These are phyloP conservation scores for Coemansia sp. DNA, from an alignment of 192 early-diverging fungal genomes.

Conservation along the genomic window DNA sequence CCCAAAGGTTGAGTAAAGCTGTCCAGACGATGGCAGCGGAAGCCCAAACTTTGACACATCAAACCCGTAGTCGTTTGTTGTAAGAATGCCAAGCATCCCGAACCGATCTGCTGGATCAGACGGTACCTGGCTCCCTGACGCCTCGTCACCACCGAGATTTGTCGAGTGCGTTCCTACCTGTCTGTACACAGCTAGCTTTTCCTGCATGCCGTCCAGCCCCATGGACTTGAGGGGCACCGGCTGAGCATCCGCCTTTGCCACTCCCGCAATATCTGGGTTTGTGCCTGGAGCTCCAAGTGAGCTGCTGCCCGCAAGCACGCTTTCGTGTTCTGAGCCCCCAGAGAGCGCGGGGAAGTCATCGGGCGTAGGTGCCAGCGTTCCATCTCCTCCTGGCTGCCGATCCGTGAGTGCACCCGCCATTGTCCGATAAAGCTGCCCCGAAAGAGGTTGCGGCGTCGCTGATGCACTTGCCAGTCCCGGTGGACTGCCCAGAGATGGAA, in stretches of 20 bases:
- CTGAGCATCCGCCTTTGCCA: not conserved
- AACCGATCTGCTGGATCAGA: conserved; percentile 59
- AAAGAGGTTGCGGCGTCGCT: conserved; percentile 26
- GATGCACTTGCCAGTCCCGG: conserved; percentile 27
- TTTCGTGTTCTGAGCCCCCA: conserved; percentile 8
- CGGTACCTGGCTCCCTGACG: conserved; percentile 28
- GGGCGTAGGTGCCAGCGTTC: conserved; percentile 27
- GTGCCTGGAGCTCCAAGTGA: conserved; percentile 2
- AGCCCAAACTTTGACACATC: conserved; percentile 88
- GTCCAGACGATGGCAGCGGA: conserved; percentile 69
- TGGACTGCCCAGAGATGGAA: conserved; percentile 48
- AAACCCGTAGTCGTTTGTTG: conserved; percentile 83
- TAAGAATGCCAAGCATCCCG: conserved; percentile 85
- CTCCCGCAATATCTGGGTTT: conserved; percentile 17
- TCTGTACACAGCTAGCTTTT: conserved; percentile 36
- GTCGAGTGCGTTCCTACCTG: conserved; percentile 29
- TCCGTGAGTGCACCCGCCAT: conserved; percentile 31
- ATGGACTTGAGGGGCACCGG: not conserved
- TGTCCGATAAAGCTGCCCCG: conserved; percentile 38
- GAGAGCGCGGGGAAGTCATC: conserved; percentile 49
- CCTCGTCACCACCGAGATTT: conserved; percentile 15
- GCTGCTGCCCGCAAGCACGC: conserved; percentile 1
- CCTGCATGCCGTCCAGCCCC: conserved; percentile 25
- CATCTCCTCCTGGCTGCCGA: conserved; percentile 4
- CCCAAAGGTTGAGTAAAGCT: conserved; percentile 84